phyloP scores from a whole-genome alignment of 2,329 filamentous ascomycete genomes.

The Cryoendolithus antarcticus region DNA sequence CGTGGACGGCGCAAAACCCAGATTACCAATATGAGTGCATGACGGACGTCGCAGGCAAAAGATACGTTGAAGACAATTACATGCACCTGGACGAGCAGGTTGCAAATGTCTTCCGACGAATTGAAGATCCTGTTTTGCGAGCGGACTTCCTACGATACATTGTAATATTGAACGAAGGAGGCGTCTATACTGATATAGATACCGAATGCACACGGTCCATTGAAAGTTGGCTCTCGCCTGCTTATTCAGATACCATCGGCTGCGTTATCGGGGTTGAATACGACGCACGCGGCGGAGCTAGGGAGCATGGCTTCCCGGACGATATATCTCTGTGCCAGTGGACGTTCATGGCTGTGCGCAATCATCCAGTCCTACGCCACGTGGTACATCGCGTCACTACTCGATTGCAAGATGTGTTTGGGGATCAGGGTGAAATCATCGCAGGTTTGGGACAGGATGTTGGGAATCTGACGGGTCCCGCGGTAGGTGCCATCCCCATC shows the following conservation, averaged over 20 bases:
- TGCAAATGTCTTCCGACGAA: conserved; percentile 3
- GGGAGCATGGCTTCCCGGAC: conserved; percentile 1
- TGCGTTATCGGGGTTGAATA: conserved; percentile 11
- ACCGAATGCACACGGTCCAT: conserved; percentile 8
- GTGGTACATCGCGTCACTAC: conserved; percentile 6
- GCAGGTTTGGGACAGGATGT: conserved; percentile 6
- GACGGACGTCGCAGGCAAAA: conserved; percentile 4
- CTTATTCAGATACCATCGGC: conserved; percentile 2
- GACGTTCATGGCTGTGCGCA: conserved; percentile 9
- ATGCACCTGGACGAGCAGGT: too few species aligned
- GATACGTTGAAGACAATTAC: conserved; percentile 4
- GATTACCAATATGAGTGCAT: conserved; percentile 8
- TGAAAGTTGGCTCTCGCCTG: conserved; percentile 9
- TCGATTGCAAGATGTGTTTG: conserved; percentile 1
- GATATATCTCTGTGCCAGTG: conserved; percentile 9
- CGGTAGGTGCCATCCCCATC: background rate
- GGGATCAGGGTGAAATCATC: background rate
- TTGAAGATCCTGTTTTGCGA: conserved; percentile 7
- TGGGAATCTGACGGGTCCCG: conserved; percentile 3
- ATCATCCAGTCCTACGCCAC: conserved; percentile 8
- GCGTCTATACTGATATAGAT: conserved; percentile 13
- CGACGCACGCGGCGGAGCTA: conserved; percentile 6
- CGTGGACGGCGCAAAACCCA: conserved; percentile 6
- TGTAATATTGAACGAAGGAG: conserved; percentile 9
- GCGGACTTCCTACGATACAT: conserved; percentile 12